A percentile compares a stretch with the other conserved stretches of the same genome.
These are phyloP conservation scores for Globisporangium yorkense DNA, from an alignment of 352 stramenopile species.

Conservation along the genomic window DNA sequence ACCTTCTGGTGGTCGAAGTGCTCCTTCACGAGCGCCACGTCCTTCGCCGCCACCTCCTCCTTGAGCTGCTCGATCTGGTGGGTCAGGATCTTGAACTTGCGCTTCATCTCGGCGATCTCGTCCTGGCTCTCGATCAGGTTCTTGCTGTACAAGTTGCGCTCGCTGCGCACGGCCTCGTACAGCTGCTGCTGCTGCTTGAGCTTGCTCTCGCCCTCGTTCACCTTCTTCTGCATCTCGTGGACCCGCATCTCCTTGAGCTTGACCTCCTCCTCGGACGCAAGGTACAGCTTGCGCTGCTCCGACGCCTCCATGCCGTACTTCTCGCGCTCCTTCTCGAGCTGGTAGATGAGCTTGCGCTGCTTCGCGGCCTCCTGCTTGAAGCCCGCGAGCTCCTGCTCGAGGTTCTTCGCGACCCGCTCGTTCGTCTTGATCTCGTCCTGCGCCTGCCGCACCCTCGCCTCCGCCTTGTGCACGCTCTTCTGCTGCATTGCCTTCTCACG, in stretches of 20 bases:
- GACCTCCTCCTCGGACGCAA: constrained; percentile 76
- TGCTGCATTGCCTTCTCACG: constrained; percentile 82
- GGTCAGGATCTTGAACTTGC: constrained; percentile 96
- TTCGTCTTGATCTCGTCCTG: constrained; percentile 90
- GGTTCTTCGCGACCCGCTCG: constrained; percentile 86
- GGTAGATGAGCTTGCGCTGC: constrained; percentile 88
- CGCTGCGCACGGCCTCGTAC: constrained; percentile 92
- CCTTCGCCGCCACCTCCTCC: constrained; percentile 94
- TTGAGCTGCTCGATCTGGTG: constrained; percentile 96
- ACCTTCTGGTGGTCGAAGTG: constrained; percentile 95
- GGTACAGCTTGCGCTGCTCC: constrained; percentile 81
- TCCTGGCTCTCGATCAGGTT: constrained; percentile 95
- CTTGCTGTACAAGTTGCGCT: constrained; percentile 95
- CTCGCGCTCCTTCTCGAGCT: constrained; percentile 91
- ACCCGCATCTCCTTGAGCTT: constrained; percentile 81
- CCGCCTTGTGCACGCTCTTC: constrained; percentile 76
- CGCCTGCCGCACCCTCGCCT: constrained; percentile 85
- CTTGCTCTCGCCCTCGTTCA: constrained; percentile 89
- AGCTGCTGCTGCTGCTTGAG: constrained; percentile 97
- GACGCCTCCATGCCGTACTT: constrained; percentile 87
- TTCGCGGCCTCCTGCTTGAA: constrained; percentile 86
- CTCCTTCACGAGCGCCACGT: constrained; percentile 94
- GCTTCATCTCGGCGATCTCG: constrained; percentile 95
- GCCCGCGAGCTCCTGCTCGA: constrained; percentile 74
- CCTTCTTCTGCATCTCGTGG: constrained; percentile 80